A percentile compares a stretch with the other conserved stretches of the same genome.
These are phyloP conservation scores for Sutorius eximius DNA, from an alignment of 1,284 basidiomycete species.

Conservation along the genomic window DNA sequence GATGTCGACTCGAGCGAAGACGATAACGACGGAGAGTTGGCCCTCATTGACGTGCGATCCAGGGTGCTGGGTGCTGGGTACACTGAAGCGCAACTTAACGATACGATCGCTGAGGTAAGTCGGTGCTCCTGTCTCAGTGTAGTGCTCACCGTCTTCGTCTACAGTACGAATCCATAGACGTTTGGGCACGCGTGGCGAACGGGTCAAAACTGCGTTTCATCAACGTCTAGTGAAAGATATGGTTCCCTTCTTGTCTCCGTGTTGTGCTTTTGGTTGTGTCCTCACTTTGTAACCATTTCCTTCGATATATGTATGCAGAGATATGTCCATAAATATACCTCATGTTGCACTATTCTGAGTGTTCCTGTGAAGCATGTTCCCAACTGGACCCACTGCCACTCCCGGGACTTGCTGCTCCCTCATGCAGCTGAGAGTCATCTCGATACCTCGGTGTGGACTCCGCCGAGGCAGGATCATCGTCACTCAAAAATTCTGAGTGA, in stretches of 20 bases:
- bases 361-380: constrained; percentile 63
- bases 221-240: constrained; percentile 19
- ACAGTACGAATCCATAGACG: constrained; percentile 82
- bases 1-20: constrained; percentile 58
- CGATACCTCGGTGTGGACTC: constrained; percentile 48
- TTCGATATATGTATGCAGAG: constrained; percentile 16
- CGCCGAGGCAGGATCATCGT: constrained; percentile 52
- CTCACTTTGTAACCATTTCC: not conserved
- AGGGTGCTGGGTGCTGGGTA: constrained; percentile 84
- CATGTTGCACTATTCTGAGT: constrained; percentile 13
- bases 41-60: constrained; percentile 82
- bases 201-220: constrained; percentile 71
- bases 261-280: constrained; percentile 5
- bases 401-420: constrained; percentile 40
- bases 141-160: constrained; percentile 11
- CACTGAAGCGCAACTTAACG: constrained; percentile 87
- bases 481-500: constrained; percentile 67
- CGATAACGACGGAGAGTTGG: constrained; percentile 66
- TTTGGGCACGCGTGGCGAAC: constrained; percentile 75
- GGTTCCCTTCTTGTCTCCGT: not conserved
- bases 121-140: not conserved
- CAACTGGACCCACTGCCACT: constrained; percentile 62
- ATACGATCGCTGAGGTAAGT: constrained; percentile 76
- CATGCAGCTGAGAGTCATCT: constrained; percentile 52
- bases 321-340: constrained; percentile 20